Evolutionary conservation across 1,284 basidiomycete genomes (phyloP), one percentile per base, ranked within the genome.

Genomic region (Athelia psychrophila): DNA sequence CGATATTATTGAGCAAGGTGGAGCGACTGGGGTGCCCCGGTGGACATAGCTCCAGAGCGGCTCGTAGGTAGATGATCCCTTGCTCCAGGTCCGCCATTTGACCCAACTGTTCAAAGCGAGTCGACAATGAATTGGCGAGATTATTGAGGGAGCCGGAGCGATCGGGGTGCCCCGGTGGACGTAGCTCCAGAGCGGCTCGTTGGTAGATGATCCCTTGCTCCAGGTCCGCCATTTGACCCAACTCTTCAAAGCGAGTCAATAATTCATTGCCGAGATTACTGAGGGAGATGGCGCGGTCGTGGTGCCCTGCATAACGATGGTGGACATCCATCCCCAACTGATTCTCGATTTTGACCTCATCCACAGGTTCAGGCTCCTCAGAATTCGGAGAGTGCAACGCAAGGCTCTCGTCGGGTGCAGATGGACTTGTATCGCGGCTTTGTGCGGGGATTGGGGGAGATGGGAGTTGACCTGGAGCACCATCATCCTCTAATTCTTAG

Each of bases 251-350:
- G 30, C 48, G 54, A 15, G 20, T 44, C 12, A n/a, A 32, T 13
- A 60, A 33, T 5, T 48, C 51, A 47, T 10, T 47, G 8, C 52
- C 58, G 23, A 63, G 55, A 42, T 55, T 49, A 16, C n/a, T 42
- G 38, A 42, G 38, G 44, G 38, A 8, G n/a, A 5, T n/a, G n/a
- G 38, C 8, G 6, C 38, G 38, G 38, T 8, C 20, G 38, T 6
- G 38, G 20, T 42, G 38, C 9, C n/a, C 16, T 8, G 38, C 8
- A 42, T 30, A 13, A 13, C 27, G 27, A 30, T 30, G 13, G 27
- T 30, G 13, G 13, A 13, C 27, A 30, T 13, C 13, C 13, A 13
- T 13, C 13, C 27, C 27, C 13, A 30, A 30, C 13, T 5, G 6
- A 30, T 13, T 30, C 27, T 30, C 27, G 27, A 30, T 13, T 30